Evolutionary conservation across 2,329 filamentous ascomycete species (phyloP).

Genomic region (Podosphaera fusca): DNA sequence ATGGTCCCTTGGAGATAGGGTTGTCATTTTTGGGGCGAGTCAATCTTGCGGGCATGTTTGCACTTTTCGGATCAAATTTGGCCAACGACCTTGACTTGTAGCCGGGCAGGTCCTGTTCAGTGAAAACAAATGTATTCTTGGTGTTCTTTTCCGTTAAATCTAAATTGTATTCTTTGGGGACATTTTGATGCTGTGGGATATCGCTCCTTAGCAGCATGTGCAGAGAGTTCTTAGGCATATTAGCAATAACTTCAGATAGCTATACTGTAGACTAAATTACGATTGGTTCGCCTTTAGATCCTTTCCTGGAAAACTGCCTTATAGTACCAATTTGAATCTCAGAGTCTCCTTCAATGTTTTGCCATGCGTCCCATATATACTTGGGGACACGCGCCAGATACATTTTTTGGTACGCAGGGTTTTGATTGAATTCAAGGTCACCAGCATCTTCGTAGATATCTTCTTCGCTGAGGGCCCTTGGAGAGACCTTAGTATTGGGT

Average conservation of each 20-base stretch:
- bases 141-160: conserved; percentile 44
- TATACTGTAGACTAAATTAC: conserved; percentile 5
- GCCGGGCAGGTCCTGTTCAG: conserved; percentile 74
- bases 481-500: conserved; percentile 21
- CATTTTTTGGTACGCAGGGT: conserved; percentile 19
- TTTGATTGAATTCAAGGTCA: conserved; percentile 32
- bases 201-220: conserved; percentile 46
- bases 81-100: conserved; percentile 37
- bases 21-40: conserved; percentile 22
- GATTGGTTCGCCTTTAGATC: conserved; percentile 28
- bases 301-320: conserved; percentile 21
- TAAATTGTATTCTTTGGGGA: conserved; percentile 79
- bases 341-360: conserved; percentile 51
- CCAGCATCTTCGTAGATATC: conserved; percentile 48
- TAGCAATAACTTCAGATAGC: not conserved
- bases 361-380: conserved; percentile 63
- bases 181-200: conserved; percentile 40
- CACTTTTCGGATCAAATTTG: conserved; percentile 30
- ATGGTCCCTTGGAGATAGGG: conserved; percentile 19
- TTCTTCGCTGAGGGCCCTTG: conserved; percentile 29
- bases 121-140: conserved; percentile 76
- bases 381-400: conserved; percentile 63
- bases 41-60: conserved; percentile 34
- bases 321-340: conserved; percentile 65
- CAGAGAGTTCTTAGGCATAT: conserved; percentile 19